Evolutionary conservation across 1,284 basidiomycete genomes (phyloP).

Genomic region (Apiotrichum sp.): DNA sequence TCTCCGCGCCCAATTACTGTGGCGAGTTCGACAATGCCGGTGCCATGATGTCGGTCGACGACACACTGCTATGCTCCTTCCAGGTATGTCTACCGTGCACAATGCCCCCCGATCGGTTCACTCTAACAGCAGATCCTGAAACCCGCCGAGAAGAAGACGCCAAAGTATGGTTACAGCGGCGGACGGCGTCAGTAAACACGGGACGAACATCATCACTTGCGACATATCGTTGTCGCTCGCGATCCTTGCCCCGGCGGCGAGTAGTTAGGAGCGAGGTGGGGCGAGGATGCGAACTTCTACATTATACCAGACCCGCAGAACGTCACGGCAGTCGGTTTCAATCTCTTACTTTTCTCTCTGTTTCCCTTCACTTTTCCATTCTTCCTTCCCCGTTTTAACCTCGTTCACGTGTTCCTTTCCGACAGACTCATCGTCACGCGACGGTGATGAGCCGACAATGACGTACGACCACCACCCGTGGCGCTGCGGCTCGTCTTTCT

Average conservation of each 20-base stretch:
- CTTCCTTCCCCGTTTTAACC: background rate
- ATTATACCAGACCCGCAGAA: constrained; percentile 1
- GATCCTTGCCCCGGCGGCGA: background rate
- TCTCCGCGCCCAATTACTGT: constrained; percentile 97
- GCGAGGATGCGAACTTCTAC: background rate
- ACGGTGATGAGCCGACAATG: too few species aligned
- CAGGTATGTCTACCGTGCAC: constrained; percentile 55
- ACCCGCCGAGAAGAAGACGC: constrained; percentile 91
- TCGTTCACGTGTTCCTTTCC: background rate
- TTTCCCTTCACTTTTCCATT: background rate
- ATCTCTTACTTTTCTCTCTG: background rate
- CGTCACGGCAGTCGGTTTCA: background rate
- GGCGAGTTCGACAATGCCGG: constrained; percentile 99
- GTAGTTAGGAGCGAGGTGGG: background rate
- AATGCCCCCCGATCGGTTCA: background rate
- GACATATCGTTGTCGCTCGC: background rate
- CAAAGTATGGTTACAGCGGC: constrained; percentile 43
- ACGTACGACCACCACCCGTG: background rate
- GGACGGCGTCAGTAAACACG: constrained; percentile 42
- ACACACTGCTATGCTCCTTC: constrained; percentile 96
- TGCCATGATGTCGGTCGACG: constrained; percentile 99
- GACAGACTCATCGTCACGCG: too few species aligned
- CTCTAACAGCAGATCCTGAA: constrained; percentile 75
- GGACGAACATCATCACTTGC: background rate
- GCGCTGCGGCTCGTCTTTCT: background rate